phyloP scores from a whole-genome alignment of 306 rosid genomes.

The Pterocarpus santalinus region DNA sequence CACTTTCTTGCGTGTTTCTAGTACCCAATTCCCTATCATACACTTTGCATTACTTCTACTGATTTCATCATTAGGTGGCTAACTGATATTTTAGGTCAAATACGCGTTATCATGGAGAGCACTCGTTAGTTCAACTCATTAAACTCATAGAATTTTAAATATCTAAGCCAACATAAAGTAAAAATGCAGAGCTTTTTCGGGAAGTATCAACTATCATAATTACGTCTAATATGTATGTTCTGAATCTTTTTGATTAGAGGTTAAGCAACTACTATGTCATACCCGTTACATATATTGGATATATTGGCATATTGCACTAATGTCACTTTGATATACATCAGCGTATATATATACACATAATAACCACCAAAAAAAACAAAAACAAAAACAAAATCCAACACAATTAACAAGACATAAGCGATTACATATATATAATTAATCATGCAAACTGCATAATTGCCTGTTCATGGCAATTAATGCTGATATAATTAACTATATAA shows the following conservation, averaged over 20 bases:
- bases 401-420: background rate
- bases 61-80: constrained; percentile 29
- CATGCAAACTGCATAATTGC: background rate
- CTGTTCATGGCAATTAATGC: constrained; percentile 9
- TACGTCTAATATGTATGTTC: constrained; percentile 24
- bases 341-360: background rate
- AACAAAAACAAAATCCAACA: background rate
- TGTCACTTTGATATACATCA: constrained; percentile 27
- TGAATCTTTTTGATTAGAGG: constrained; percentile 17
- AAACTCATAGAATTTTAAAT: background rate
- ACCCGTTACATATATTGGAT: background rate
- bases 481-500: background rate
- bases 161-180: background rate
- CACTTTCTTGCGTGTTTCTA: constrained; percentile 46
- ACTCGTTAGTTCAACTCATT: constrained; percentile 50
- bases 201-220: constrained; percentile 38
- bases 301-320: background rate
- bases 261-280: constrained; percentile 26
- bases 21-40: constrained; percentile 34
- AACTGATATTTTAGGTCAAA: constrained; percentile 40
- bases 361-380: too few species aligned
- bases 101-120: constrained; percentile 49
- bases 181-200: constrained; percentile 15
- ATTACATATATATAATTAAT: background rate
- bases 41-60: constrained; percentile 34